A percentile compares a stretch with the other conserved stretches of the same genome.
Conservation (phyloP, 169 alveolate genomes). For the Babesia ovata region DNA sequence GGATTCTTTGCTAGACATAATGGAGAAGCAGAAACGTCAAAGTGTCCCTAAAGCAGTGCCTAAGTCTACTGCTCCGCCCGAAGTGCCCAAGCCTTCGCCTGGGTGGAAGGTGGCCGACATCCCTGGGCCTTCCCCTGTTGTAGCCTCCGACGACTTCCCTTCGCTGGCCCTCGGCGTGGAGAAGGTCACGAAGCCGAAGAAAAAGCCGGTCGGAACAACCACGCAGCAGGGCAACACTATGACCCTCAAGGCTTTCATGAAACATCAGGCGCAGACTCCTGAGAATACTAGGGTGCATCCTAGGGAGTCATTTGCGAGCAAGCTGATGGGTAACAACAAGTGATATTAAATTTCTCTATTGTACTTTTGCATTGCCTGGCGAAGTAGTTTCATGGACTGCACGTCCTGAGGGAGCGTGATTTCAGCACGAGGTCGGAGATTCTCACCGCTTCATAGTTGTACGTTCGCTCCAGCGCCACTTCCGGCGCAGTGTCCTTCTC, state of each 20-base stretch:
- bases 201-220: background rate
- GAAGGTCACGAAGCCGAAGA: conserved; percentile 6
- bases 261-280: conserved; percentile 34
- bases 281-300: conserved; percentile 16
- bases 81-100: conserved; percentile 24
- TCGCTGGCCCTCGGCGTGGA: conserved; percentile 49
- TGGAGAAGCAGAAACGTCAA: conserved; percentile 67
- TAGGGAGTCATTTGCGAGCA: conserved; percentile 59
- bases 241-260: conserved; percentile 62
- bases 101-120: conserved; percentile 55
- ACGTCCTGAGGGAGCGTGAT: conserved; percentile 56
- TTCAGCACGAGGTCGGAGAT: background rate
- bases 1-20: conserved; percentile 56
- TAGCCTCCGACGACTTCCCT: conserved; percentile 65
- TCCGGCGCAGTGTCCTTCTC: conserved; percentile 86
- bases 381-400: conserved; percentile 67
- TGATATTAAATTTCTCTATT: conserved; percentile 68
- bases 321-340: conserved; percentile 59
- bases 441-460: conserved; percentile 73
- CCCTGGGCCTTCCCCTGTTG: conserved; percentile 23
- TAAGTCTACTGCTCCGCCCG: conserved; percentile 4
- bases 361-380: conserved; percentile 78
- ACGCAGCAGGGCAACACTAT: conserved; percentile 40
- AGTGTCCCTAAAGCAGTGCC: conserved; percentile 16
- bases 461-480: conserved; percentile 82